phyloP scores from a whole-genome alignment of 148 eudicot species.

The Dianthus caryophyllus region DNA sequence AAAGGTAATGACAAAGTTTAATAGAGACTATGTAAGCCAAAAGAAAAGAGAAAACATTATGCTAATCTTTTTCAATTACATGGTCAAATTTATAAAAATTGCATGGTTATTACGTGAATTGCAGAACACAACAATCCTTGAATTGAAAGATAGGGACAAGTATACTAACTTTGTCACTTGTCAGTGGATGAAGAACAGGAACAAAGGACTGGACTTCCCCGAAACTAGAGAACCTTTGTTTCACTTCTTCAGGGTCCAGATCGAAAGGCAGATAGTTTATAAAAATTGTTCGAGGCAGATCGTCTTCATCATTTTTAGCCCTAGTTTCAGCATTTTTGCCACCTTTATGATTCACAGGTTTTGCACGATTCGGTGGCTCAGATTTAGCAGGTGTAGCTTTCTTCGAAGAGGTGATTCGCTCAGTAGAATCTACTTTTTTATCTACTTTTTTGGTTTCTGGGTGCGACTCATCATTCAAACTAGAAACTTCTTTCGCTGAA shows the following conservation, averaged over 20 bases:
- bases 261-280: conserved; percentile 90
- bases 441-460: conserved; percentile 25
- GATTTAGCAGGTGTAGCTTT: conserved; percentile 24
- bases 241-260: conserved; percentile 68
- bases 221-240: conserved; percentile 76
- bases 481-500: conserved; percentile 37
- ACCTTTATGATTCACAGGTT: conserved; percentile 23
- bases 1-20: no score
- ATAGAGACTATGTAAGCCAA: no score
- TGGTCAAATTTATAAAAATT: no score
- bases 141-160: conserved; percentile 1
- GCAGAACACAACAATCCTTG: neutral
- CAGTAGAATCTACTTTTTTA: conserved; percentile 21
- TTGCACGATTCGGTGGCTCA: conserved; percentile 22
- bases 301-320: conserved; percentile 45
- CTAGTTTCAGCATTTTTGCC: conserved; percentile 24
- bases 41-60: no score
- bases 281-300: conserved; percentile 66
- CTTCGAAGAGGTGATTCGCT: conserved; percentile 13
- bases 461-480: conserved; percentile 21
- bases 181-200: conserved; percentile 78
- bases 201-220: conserved; percentile 75
- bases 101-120: conserved; percentile 13
- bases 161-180: conserved; percentile 76
- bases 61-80: no score